These are phyloP conservation scores for Orychophragmus violaceus DNA, from an alignment of 345 rosid genomes.

Conservation along the genomic window DNA sequence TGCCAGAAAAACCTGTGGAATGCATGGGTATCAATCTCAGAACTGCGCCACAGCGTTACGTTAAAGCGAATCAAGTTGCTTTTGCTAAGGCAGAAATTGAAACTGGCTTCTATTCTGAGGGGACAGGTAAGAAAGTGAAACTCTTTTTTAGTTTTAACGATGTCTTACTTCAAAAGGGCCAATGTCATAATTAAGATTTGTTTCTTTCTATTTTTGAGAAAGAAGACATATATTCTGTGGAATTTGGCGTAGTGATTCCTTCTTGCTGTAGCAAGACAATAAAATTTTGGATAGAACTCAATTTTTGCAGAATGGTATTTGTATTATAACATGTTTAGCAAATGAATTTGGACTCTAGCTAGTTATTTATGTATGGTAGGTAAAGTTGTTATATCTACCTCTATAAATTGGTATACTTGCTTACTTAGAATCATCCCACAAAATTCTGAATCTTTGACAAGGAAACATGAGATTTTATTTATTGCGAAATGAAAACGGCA, in stretches of 20 bases:
- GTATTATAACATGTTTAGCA: background rate
- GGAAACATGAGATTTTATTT: background rate
- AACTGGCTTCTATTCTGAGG: slow-evolving; percentile 70
- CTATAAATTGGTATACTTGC: slow-evolving; percentile 6
- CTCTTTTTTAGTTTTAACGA: background rate
- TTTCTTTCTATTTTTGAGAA: background rate
- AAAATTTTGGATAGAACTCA: slow-evolving; percentile 7
- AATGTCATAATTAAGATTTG: background rate
- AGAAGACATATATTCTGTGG: background rate
- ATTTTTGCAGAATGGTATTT: background rate
- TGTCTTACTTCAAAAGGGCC: background rate
- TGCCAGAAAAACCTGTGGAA: slow-evolving; percentile 76
- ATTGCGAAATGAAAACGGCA: background rate
- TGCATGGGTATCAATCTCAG: slow-evolving; percentile 76
- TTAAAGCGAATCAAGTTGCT: slow-evolving; percentile 57
- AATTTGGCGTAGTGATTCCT: background rate
- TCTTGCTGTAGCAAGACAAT: background rate
- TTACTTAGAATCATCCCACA: slow-evolving; percentile 13
- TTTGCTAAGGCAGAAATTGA: slow-evolving; percentile 68
- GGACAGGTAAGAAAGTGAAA: slow-evolving; percentile 63
- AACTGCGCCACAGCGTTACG: slow-evolving; percentile 41
- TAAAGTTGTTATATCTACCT: background rate
- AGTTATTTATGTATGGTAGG: slow-evolving; percentile 12
- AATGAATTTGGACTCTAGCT: background rate
- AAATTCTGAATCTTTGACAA: slow-evolving; percentile 13